phyloP scores from a whole-genome alignment of 78 protist species.

The Protostelium mycophagum region DNA sequence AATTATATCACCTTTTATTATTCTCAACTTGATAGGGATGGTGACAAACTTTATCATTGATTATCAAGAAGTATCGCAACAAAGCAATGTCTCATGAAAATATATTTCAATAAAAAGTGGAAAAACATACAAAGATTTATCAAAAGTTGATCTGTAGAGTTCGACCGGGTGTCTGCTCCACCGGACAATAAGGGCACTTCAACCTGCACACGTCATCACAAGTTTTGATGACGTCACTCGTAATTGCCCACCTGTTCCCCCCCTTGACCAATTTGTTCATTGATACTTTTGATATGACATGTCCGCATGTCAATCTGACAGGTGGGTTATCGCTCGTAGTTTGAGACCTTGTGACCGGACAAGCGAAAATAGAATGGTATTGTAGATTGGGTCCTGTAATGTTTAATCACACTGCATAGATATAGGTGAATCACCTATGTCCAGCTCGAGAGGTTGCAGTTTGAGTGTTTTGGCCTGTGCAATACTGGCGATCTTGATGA shows the following conservation, averaged over 20 bases:
- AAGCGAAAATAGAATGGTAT: constrained; percentile 73
- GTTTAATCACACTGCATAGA: not conserved
- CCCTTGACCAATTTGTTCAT: constrained; percentile 48
- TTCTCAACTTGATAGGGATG: too few relatives aligned
- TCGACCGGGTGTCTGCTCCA: not conserved
- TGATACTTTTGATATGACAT: constrained; percentile 50
- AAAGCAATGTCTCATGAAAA: too few relatives aligned
- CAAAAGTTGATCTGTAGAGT: not conserved
- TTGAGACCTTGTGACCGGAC: constrained; percentile 85
- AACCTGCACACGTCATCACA: not conserved
- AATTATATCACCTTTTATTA: too few relatives aligned
- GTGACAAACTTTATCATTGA: too few relatives aligned
- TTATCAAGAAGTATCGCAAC: too few relatives aligned
- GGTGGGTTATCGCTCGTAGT: constrained; percentile 74
- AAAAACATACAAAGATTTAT: too few relatives aligned
- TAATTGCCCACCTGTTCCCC: not conserved
- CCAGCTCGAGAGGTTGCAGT: constrained; percentile 34
- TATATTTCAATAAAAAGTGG: too few relatives aligned
- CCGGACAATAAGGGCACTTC: not conserved
- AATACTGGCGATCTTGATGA: constrained; percentile 40
- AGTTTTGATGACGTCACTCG: not conserved
- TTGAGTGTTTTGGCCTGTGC: constrained; percentile 23
- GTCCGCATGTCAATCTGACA: constrained; percentile 76
- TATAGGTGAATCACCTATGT: constrained; percentile 8
- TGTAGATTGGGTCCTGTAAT: not conserved